These are phyloP conservation scores for Claviceps sp. DNA, from an alignment of 2,329 filamentous ascomycete genomes.

Conservation along the genomic window DNA sequence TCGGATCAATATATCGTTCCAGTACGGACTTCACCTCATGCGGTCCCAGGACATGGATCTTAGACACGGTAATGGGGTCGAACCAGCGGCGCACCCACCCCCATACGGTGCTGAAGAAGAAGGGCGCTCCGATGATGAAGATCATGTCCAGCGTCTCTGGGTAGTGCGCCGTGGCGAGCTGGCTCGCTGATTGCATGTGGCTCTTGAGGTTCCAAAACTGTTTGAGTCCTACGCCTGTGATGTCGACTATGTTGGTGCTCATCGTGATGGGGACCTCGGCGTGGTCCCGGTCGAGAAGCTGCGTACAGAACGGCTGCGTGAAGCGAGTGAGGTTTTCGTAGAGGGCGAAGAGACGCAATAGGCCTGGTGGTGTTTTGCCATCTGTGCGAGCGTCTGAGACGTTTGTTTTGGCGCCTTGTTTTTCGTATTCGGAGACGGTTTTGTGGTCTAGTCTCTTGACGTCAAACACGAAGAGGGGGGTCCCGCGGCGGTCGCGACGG, in stretches of 20 bases:
- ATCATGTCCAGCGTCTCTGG: constrained; percentile 68
- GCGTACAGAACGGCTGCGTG: constrained; percentile 70
- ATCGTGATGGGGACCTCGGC: constrained; percentile 78
- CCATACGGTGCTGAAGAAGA: constrained; percentile 89
- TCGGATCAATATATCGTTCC: constrained; percentile 64
- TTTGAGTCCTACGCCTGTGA: constrained; percentile 73
- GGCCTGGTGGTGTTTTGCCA: constrained; percentile 55
- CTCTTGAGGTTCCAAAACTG: constrained; percentile 92
- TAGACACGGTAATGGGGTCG: constrained; percentile 82
- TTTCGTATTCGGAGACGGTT: constrained; percentile 67
- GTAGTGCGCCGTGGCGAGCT: constrained; percentile 83
- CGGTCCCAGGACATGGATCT: constrained; percentile 79
- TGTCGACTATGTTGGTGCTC: constrained; percentile 90
- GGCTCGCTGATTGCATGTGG: constrained; percentile 88
- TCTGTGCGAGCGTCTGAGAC: constrained; percentile 49
- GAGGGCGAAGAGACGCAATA: constrained; percentile 77
- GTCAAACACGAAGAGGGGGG: constrained; percentile 84
- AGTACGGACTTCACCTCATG: constrained; percentile 66
- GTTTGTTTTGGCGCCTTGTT: constrained; percentile 40
- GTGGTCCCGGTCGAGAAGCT: constrained; percentile 56
- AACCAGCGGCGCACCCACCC: constrained; percentile 95
- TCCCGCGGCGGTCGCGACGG: constrained; percentile 76
- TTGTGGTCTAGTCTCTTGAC: constrained; percentile 74
- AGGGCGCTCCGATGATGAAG: constrained; percentile 72
- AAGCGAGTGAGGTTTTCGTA: constrained; percentile 91